These are phyloP conservation scores for Hypoxylon sp. DNA, from an alignment of 2,329 filamentous ascomycete species.

Conservation along the genomic window DNA sequence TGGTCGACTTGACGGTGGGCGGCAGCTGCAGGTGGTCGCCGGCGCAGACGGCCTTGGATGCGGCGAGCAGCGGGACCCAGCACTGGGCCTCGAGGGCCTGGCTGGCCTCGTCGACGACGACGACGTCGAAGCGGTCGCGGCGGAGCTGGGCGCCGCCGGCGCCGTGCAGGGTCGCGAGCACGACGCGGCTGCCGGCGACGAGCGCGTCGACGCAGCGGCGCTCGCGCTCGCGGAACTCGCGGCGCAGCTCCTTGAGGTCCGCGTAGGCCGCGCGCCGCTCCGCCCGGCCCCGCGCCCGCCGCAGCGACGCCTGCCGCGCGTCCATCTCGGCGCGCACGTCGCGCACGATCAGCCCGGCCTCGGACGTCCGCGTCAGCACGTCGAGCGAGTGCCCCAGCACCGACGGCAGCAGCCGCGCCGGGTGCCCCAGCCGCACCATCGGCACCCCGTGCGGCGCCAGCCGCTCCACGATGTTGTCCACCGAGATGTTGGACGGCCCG, in stretches of 20 bases:
- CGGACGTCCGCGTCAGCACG: constrained; percentile 86
- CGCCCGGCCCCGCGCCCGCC: constrained; percentile 81
- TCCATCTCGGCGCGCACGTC: constrained; percentile 95
- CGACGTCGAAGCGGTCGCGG: constrained; percentile 85
- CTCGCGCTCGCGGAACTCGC: constrained; percentile 88
- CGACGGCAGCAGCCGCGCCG: constrained; percentile 85
- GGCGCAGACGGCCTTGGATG: constrained; percentile 85
- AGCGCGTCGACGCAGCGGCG: constrained; percentile 79
- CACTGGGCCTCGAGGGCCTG: constrained; percentile 96
- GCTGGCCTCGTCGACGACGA: constrained; percentile 95
- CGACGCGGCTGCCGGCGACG: constrained; percentile 80
- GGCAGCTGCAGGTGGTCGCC: constrained; percentile 95
- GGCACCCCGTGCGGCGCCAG: constrained; percentile 84
- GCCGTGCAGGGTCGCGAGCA: constrained; percentile 91
- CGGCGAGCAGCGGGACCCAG: constrained; percentile 87
- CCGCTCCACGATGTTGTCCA: constrained; percentile 97
- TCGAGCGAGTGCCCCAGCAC: constrained; percentile 92
- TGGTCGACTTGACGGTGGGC: constrained; percentile 88
- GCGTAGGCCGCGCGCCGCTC: constrained; percentile 84
- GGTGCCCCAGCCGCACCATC: constrained; percentile 90
- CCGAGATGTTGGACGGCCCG: constrained; percentile 94
- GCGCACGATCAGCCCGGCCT: constrained; percentile 86
- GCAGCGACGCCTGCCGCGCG: constrained; percentile 84
- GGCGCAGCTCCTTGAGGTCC: constrained; percentile 84
- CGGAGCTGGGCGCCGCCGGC: constrained; percentile 85